phyloP scores from a whole-genome alignment of 2,329 filamentous ascomycete species.

The Myotisia sp. region DNA sequence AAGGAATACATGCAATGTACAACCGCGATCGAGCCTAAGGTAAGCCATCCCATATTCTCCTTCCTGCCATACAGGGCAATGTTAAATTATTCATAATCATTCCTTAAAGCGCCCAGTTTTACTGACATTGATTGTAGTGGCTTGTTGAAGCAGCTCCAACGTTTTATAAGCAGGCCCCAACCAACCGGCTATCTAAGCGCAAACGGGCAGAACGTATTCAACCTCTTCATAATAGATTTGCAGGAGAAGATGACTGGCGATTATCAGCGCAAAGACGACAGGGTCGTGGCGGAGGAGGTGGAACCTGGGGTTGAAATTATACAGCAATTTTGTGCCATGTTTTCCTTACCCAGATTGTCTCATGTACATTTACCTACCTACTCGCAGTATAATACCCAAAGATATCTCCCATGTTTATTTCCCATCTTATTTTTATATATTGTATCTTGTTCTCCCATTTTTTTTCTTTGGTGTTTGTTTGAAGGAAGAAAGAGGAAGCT shows the following conservation, averaged over 20 bases:
- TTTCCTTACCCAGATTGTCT: too few species aligned
- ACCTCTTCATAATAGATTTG: conserved; percentile 85
- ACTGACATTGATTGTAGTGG: conserved; percentile 31
- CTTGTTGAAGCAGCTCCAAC: conserved; percentile 94
- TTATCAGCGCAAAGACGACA: conserved; percentile 74
- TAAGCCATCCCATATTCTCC: conserved; percentile 15
- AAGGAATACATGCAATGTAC: conserved; percentile 98
- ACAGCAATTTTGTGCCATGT: too few species aligned
- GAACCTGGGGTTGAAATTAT: conserved; percentile 63
- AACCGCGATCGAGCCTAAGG: conserved; percentile 80
- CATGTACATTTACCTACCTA: too few species aligned
- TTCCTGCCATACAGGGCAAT: neutral
- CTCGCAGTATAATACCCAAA: too few species aligned
- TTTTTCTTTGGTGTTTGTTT: too few species aligned
- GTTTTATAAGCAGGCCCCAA: conserved; percentile 94
- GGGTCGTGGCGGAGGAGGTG: conserved; percentile 72
- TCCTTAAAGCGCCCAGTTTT: neutral
- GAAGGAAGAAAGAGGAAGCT: too few species aligned
- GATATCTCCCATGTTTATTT: too few species aligned
- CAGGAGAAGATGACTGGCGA: conserved; percentile 87
- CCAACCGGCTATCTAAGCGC: conserved; percentile 72
- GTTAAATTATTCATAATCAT: neutral
- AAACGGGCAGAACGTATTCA: conserved; percentile 92
- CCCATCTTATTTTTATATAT: too few species aligned
- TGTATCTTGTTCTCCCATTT: too few species aligned